Evolutionary conservation across 345 rosid species (phyloP).

Genomic region (Bruguiera sexangula): DNA sequence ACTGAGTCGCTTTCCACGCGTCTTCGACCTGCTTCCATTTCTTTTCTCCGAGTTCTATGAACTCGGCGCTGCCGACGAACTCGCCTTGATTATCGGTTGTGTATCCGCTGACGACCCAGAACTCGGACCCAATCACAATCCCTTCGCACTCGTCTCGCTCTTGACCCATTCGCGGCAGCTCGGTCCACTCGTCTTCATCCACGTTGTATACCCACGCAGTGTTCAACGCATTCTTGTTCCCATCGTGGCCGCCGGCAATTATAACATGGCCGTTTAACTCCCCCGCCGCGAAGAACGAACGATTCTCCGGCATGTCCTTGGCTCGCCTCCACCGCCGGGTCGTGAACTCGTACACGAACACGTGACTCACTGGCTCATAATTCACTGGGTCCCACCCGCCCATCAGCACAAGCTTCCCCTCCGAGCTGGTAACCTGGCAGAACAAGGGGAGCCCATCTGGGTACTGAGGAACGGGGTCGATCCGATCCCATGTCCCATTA

Average conservation of each 20-base stretch:
- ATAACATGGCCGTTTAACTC: conserved; percentile 30
- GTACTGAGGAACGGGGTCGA: conserved; percentile 41
- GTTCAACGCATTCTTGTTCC: conserved; percentile 60
- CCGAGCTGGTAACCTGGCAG: conserved; percentile 50
- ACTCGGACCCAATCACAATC: conserved; percentile 44
- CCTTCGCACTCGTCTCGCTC: conserved; percentile 79
- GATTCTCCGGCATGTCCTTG: conserved; percentile 50
- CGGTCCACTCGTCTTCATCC: conserved; percentile 49
- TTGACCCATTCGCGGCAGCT: conserved; percentile 44
- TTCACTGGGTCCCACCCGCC: conserved; percentile 74
- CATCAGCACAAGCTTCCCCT: conserved; percentile 54
- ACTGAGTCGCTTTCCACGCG: conserved; percentile 41
- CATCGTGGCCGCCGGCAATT: conserved; percentile 68
- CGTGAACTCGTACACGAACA: conserved; percentile 52
- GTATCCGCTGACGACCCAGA: conserved; percentile 72
- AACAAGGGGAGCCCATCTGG: conserved; percentile 59
- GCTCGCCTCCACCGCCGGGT: conserved; percentile 45
- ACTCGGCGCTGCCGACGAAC: conserved; percentile 54
- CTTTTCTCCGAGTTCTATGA: conserved; percentile 28
- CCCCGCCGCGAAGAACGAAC: conserved; percentile 59
- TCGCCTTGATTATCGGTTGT: conserved; percentile 53
- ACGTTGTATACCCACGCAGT: conserved; percentile 60
- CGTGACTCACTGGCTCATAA: conserved; percentile 49
- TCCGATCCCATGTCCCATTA: conserved; percentile 38
- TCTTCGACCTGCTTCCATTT: conserved; percentile 44